phyloP scores from a whole-genome alignment of 305 asterid genomes.

The Fraxinus angustifolia region DNA sequence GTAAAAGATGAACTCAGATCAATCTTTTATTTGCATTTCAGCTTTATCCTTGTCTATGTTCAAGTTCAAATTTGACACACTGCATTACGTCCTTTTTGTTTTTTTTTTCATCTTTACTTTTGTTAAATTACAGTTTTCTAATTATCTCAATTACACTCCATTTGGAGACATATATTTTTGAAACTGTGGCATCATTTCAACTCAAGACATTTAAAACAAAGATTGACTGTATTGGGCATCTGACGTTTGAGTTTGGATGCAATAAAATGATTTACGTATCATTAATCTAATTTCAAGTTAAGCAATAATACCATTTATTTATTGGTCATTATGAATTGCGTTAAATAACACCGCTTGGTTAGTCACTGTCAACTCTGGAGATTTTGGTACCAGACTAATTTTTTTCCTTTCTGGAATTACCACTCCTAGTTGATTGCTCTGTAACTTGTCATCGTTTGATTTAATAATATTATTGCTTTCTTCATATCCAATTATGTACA shows the following conservation, averaged over 20 bases:
- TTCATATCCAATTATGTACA: background rate
- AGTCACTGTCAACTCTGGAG: background rate
- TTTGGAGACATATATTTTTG: background rate
- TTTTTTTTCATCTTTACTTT: background rate
- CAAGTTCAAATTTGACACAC: background rate
- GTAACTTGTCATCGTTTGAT: background rate
- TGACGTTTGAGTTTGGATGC: background rate
- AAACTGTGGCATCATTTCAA: background rate
- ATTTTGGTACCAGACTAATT: background rate
- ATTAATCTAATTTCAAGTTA: background rate
- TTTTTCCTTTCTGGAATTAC: background rate
- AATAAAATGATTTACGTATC: background rate
- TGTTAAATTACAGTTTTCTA: background rate
- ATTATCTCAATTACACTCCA: background rate
- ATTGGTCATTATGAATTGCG: background rate
- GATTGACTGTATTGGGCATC: background rate
- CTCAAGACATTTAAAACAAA: background rate
- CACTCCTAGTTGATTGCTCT: background rate
- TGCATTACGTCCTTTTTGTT: background rate
- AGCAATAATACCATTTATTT: background rate
- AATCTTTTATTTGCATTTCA: background rate
- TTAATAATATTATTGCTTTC: background rate
- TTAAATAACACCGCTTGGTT: background rate
- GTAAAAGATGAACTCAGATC: background rate
- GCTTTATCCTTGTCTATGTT: background rate